Conservation (phyloP, 345 rosid species). For the Raphanus raphanistrum region DNA sequence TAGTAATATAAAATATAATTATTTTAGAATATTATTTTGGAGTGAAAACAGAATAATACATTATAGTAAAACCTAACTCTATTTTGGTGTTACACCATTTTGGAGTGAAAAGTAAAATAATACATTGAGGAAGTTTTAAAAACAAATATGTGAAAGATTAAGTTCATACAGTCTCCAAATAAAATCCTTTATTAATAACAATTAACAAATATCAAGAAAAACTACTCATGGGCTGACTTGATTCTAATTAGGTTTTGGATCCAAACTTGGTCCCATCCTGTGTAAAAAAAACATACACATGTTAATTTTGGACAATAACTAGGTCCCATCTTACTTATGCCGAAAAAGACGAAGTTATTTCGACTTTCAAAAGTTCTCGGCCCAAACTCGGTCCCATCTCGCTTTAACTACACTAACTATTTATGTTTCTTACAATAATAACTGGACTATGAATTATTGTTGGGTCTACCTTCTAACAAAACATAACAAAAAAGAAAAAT, state of each 20-base stretch:
- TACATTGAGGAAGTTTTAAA: no score
- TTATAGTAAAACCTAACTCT: no score
- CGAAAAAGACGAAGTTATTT: neutral
- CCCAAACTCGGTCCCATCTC: neutral
- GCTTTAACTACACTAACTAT: neutral
- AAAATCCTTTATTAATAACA: no score
- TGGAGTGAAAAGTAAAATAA: no score
- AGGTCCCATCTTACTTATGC: neutral
- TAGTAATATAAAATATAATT: no score
- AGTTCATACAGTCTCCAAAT: no score
- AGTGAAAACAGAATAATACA: no score
- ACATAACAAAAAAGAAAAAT: neutral
- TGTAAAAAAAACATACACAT: neutral
- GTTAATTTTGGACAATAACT: neutral
- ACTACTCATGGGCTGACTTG: neutral
- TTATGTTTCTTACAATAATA: neutral
- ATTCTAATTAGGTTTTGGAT: neutral
- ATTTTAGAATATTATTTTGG: no score
- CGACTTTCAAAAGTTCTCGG: neutral
- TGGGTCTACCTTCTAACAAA: neutral
- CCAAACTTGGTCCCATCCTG: neutral
- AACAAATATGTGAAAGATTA: no score
- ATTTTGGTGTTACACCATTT: no score
- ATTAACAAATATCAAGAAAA: neutral
- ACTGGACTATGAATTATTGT: neutral